Base-by-base conservation (phyloP, 768 basidiomycete species). In the Tricholoma matsutake region DNA sequence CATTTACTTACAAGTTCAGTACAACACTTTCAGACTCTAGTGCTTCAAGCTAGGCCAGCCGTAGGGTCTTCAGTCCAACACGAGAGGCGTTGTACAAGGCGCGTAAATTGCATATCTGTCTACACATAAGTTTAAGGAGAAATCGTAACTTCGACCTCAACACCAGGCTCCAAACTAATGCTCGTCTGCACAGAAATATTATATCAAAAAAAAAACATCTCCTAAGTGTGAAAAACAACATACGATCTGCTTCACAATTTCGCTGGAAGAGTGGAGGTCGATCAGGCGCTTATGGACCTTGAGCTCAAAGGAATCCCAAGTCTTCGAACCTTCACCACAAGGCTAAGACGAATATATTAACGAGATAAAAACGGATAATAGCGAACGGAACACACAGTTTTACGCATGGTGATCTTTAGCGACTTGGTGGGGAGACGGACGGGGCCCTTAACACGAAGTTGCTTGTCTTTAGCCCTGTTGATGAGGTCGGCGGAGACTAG, bases 291-390 rank as follows among this genome's bases (percentile, higher is more conserved):
- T 99, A 89, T 99, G 96, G 64, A 99, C 84, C 83, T 96, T 96
- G 81, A 99, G 89, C 81, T 99, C 96, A 80, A 95, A 98, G 71
- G 93, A 88, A 80, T 99, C 97, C 97, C 97, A 99, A 74, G 97
- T 99, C 89, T 99, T 99, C 69, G 97, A 98, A 83, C 97, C 97
- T 80, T 98, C 97, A 93, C 97, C 97, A 73, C 97, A 98, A 78
- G 97, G 92, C 93, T 97, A 69, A 8, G 62, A 29, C 53, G 37
- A 45, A 37, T 8, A 37, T 10, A 35, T 59, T 22, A 60, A 43
- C 28, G 18, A 53, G 22, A 3, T 16, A 18, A 20, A 53, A 13
- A 62, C 16, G 3, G 3, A 31, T 14, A 4, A 6, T 62, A 10
- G 34, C 8, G 4, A 14, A 18, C 11, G 29, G 18, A 8, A 83